Percentiles rank a stretch among this genome's conserved stretches.
phyloP scores from a whole-genome alignment of 805 yeast genomes.

The Saccharomycopsis amapae region DNA sequence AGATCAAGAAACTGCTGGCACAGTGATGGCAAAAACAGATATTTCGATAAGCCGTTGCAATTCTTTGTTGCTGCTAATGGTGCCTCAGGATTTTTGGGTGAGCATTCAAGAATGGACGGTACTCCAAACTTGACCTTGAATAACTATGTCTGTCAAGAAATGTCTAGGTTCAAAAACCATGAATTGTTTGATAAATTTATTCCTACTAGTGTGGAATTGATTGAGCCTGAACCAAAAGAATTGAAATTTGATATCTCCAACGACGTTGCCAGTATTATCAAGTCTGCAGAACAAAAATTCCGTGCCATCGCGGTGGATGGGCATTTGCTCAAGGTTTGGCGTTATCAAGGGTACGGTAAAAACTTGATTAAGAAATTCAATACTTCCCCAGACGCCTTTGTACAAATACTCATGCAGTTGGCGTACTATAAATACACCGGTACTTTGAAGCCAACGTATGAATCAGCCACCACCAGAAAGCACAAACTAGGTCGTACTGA shows the following conservation, averaged over 20 bases:
- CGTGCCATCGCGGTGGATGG: conserved; percentile 38
- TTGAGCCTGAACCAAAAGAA: conserved; percentile 22
- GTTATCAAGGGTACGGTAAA: conserved; percentile 82
- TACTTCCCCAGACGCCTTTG: conserved; percentile 87
- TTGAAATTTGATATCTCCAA: conserved; percentile 57
- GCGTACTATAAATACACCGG: conserved; percentile 84
- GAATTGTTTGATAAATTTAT: conserved; percentile 21
- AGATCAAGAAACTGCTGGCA: conserved; percentile 87
- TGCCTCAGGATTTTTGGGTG: conserved; percentile 88
- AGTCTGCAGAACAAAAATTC: conserved; percentile 50
- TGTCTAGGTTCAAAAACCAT: conserved; percentile 41
- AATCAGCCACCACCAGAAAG: conserved; percentile 89
- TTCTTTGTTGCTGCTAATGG: conserved; percentile 77
- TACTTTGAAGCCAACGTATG: conserved; percentile 82
- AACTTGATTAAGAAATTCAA: conserved; percentile 75
- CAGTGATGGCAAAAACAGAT: conserved; percentile 89
- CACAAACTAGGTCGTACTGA: conserved; percentile 90
- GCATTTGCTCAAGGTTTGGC: conserved; percentile 74
- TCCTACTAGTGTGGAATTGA: conserved; percentile 23
- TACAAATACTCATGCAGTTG: conserved; percentile 85
- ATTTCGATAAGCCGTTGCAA: conserved; percentile 86
- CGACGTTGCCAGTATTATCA: conserved; percentile 42
- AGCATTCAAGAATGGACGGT: conserved; percentile 98
- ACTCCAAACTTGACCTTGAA: conserved; percentile 88
- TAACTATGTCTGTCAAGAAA: conserved; percentile 57